These are phyloP conservation scores for Termitomyces sp. DNA, from an alignment of 768 basidiomycete genomes.

Conservation along the genomic window DNA sequence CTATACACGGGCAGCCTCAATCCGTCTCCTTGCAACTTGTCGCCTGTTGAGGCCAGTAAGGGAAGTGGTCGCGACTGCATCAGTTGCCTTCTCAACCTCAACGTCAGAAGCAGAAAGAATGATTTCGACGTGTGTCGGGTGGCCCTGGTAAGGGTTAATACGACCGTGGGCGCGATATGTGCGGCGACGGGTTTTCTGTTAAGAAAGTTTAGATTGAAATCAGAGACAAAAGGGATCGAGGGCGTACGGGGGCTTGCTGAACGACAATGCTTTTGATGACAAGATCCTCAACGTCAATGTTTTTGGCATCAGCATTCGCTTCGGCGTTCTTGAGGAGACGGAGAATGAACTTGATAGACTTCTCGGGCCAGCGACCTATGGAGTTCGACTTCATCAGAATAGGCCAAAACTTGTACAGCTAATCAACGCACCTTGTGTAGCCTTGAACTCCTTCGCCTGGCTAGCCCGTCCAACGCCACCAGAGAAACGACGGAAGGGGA, in stretches of 20 bases:
- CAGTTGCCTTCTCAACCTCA: conserved; percentile 91
- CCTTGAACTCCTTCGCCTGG: conserved; percentile 95
- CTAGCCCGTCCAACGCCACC: conserved; percentile 94
- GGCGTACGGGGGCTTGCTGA: conserved; percentile 93
- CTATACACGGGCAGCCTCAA: conserved; percentile 74
- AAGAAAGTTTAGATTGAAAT: conserved; percentile 9
- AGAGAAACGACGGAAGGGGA: conserved; percentile 94
- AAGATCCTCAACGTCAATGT: conserved; percentile 89
- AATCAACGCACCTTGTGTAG: conserved; percentile 80
- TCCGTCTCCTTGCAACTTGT: conserved; percentile 84
- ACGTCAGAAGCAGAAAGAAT: conserved; percentile 78
- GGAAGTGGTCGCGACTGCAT: conserved; percentile 57
- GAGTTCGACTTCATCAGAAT: neutral
- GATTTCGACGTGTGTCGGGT: conserved; percentile 95
- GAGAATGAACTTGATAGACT: conserved; percentile 93
- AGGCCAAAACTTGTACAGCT: neutral
- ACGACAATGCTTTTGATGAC: conserved; percentile 96
- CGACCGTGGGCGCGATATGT: conserved; percentile 98
- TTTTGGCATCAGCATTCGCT: conserved; percentile 98
- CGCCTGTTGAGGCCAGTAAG: conserved; percentile 77
- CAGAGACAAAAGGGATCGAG: neutral
- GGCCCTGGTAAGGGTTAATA: conserved; percentile 98
- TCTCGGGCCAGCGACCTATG: conserved; percentile 99
- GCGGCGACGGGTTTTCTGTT: conserved; percentile 94
- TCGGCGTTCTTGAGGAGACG: conserved; percentile 98